phyloP scores from a whole-genome alignment of 2,329 filamentous ascomycete species.

The Cladosporium sp. region DNA sequence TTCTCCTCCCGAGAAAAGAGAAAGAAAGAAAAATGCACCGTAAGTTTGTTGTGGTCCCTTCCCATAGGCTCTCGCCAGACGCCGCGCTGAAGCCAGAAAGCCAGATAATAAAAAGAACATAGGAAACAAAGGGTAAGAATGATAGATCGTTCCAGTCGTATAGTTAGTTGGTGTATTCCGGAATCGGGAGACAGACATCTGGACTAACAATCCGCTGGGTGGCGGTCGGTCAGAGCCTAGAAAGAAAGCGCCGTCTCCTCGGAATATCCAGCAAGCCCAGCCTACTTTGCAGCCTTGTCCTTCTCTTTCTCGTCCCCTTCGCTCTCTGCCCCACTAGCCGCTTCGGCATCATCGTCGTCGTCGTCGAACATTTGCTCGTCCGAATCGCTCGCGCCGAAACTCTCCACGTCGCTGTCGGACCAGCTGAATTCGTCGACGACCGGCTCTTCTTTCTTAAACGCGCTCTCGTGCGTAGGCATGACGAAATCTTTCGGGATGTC shows the following conservation, averaged over 20 bases:
- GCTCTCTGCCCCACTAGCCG: slow-evolving; percentile 46
- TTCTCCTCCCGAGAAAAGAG: too few relatives aligned
- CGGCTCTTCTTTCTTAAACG: slow-evolving; percentile 52
- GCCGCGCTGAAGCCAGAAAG: slow-evolving; percentile 24
- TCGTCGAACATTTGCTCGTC: slow-evolving; percentile 49
- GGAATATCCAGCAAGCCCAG: not conserved
- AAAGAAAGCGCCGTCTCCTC: not conserved
- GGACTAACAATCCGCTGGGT: not conserved
- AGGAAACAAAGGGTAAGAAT: not conserved
- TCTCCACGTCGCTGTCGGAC: slow-evolving; percentile 54
- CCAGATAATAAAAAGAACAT: slow-evolving; percentile 9
- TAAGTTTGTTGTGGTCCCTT: too few relatives aligned
- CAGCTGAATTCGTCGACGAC: slow-evolving; percentile 66
- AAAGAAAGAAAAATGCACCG: not conserved
- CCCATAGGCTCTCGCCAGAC: slow-evolving; percentile 19
- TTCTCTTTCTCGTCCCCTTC: slow-evolving; percentile 55
- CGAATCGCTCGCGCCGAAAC: slow-evolving; percentile 70
- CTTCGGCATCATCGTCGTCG: slow-evolving; percentile 53
- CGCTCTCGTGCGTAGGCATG: slow-evolving; percentile 71
- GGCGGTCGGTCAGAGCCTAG: slow-evolving; percentile 15
- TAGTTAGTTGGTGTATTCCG: not conserved
- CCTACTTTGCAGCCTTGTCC: slow-evolving; percentile 18
- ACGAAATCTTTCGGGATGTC: slow-evolving; percentile 75
- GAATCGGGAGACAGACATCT: too few relatives aligned
- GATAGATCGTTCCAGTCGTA: slow-evolving; percentile 8